Evolutionary conservation across 2,329 filamentous ascomycete genomes (phyloP), one percentile per base, ranked within the genome.

Genomic region (Byssochlamys sp.): DNA sequence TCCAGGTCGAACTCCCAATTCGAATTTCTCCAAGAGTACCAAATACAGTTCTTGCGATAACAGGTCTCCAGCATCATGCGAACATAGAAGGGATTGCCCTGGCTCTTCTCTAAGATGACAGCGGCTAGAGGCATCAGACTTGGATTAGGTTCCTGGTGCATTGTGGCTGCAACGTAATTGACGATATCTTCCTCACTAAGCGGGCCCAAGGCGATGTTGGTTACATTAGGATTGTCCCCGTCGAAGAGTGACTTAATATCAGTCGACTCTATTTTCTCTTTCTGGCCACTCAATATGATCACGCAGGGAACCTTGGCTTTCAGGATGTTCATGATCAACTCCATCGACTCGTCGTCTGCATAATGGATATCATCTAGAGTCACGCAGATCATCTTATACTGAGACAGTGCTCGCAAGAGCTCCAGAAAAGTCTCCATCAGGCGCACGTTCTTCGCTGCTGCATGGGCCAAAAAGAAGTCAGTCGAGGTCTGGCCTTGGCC

Each of bases 291-390:
- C 55, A 96, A 77, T 55, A 95, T 85, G 29, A 95, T 79, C 24
- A 92, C 84, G 75, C 96, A 87, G 24, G 88, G 90, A 60, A 96
- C 83, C 62, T 87, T 87, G 1, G 87, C 85, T 54, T 81, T 80
- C 57, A 95, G 84, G 55, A 96, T 90, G 65, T 91, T 87, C 14
- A 86, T 82, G 45, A 96, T 86, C 55, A 96, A 78, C 58, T 95
- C 90, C 53, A 94, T 75, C 12, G 88, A 94, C 71, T 96, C 92
- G 27, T 88, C 84, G 68, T 96, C 92, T 5, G 91, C 90, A 71
- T 90, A 94, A 65, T 96, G 91, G 31, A 96, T 76, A 71, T 96
- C 92, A 67, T 96, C 92, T 28, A 96, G 75, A 65, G 86, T 91
- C 64, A 96, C 86, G 67, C 90, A 95, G 56, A 96, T 91, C 65